Evolutionary conservation across 1,284 basidiomycete species (phyloP).

Genomic region (Leccinum solheimii): DNA sequence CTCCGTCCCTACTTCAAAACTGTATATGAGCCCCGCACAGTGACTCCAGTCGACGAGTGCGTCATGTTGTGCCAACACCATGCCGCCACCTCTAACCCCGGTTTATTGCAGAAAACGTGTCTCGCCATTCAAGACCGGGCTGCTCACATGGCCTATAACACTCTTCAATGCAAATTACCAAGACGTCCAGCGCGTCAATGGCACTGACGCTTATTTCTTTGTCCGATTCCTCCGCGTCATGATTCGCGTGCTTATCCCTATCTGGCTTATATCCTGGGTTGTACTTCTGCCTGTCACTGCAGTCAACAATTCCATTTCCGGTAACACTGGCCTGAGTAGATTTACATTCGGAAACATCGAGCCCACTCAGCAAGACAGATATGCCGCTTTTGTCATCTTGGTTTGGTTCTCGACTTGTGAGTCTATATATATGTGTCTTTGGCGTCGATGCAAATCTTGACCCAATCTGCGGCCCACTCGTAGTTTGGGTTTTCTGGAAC

Average conservation of each 20-base stretch:
- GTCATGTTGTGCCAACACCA: conserved; percentile 21
- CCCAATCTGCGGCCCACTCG: not conserved
- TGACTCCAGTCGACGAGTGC: conserved; percentile 51
- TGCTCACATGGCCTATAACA: conserved; percentile 61
- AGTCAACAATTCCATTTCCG: conserved; percentile 50
- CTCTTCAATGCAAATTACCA: conserved; percentile 59
- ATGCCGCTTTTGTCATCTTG: conserved; percentile 75
- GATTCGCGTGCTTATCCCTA: conserved; percentile 77
- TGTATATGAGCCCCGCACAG: conserved; percentile 82
- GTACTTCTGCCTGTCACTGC: conserved; percentile 70
- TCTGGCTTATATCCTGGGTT: conserved; percentile 76
- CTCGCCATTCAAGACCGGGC: conserved; percentile 42
- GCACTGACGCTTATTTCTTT: conserved; percentile 93
- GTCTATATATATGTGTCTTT: conserved; percentile 29
- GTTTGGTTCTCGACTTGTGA: conserved; percentile 75
- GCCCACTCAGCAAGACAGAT: conserved; percentile 52
- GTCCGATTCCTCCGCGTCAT: conserved; percentile 86
- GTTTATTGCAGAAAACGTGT: conserved; percentile 51
- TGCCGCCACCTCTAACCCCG: conserved; percentile 4
- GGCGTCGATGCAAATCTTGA: conserved; percentile 1
- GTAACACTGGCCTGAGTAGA: conserved; percentile 63
- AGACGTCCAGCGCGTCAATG: conserved; percentile 72
- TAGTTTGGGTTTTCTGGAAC: conserved; percentile 84
- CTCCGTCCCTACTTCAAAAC: conserved; percentile 69
- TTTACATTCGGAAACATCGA: conserved; percentile 85